Percentiles rank a stretch among this genome's conserved stretches.
These are phyloP conservation scores for Grigorovia jiainica DNA, from an alignment of 805 yeast species.

Conservation along the genomic window DNA sequence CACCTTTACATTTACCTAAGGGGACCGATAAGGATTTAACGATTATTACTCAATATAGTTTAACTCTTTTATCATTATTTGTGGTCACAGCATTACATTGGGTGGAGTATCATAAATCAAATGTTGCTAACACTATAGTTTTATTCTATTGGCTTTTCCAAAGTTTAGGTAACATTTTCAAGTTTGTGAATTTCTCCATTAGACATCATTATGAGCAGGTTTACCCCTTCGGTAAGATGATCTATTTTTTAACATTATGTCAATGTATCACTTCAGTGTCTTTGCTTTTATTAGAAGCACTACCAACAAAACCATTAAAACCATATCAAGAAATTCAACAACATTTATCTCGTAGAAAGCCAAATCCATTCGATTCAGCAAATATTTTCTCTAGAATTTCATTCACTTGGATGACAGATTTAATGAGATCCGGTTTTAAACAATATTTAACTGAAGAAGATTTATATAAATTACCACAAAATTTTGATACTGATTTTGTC, in stretches of 20 bases:
- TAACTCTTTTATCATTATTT: slow-evolving; percentile 31
- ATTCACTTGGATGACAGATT: slow-evolving; percentile 83
- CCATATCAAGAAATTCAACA: slow-evolving; percentile 36
- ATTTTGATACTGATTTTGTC: slow-evolving; percentile 47
- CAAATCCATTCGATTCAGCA: slow-evolving; percentile 33
- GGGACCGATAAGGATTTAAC: slow-evolving; percentile 13
- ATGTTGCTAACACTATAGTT: slow-evolving; percentile 56
- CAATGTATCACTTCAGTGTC: slow-evolving; percentile 26
- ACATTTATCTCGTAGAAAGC: slow-evolving; percentile 22
- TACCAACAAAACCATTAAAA: slow-evolving; percentile 31
- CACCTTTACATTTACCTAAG: slow-evolving; percentile 14
- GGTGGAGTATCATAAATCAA: slow-evolving; percentile 59
- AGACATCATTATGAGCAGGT: slow-evolving; percentile 26
- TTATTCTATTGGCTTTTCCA: slow-evolving; percentile 69
- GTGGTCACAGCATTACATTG: slow-evolving; percentile 54
- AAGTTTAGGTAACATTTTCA: slow-evolving; percentile 38
- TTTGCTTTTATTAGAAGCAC: slow-evolving; percentile 29
- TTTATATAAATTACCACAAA: slow-evolving; percentile 68
- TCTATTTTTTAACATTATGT: slow-evolving; percentile 27
- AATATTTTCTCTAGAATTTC: slow-evolving; percentile 69
- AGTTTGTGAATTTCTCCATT: slow-evolving; percentile 32
- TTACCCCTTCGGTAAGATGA: slow-evolving; percentile 20
- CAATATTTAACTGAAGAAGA: slow-evolving; percentile 48
- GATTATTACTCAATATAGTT: slow-evolving; percentile 16
- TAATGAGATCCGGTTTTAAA: slow-evolving; percentile 70